Conservation (phyloP, 192 early-diverging fungal species). For the Coemansia javaensis region DNA sequence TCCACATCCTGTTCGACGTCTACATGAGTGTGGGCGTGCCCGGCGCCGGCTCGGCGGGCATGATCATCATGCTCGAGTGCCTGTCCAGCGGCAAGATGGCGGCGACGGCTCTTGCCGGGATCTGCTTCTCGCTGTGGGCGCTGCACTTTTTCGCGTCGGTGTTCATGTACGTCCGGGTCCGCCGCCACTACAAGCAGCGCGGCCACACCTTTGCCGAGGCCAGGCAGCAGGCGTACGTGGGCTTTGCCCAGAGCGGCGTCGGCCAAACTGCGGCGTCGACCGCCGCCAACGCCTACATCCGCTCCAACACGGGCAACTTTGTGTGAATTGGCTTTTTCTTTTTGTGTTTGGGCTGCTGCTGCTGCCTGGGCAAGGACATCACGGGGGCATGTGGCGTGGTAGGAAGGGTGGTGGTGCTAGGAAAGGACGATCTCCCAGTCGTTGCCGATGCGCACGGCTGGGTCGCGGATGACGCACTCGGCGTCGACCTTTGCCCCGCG, state of each 20-base stretch:
- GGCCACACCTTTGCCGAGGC: constrained; percentile 71
- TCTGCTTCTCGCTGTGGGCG: constrained; percentile 63
- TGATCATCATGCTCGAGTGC: constrained; percentile 72
- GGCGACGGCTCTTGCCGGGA: constrained; percentile 60
- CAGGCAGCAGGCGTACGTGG: constrained; percentile 58
- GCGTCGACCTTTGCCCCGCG: constrained; percentile 6
- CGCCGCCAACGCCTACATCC: constrained; percentile 33
- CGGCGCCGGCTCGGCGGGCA: constrained; percentile 71
- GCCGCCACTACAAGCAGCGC: constrained; percentile 62
- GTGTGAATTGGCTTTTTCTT: constrained; percentile 8
- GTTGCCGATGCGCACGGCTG: constrained; percentile 36
- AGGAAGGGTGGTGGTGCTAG: no score
- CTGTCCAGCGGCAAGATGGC: constrained; percentile 64
- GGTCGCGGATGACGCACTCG: constrained; percentile 46
- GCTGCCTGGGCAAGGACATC: background rate
- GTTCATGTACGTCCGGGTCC: constrained; percentile 55
- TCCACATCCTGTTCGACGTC: constrained; percentile 72
- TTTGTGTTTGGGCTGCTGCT: background rate
- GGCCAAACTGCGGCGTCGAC: constrained; percentile 37
- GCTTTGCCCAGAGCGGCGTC: constrained; percentile 54
- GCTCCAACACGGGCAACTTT: constrained; percentile 43
- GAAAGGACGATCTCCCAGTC: constrained; percentile 44
- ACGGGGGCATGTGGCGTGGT: no score
- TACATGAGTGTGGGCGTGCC: constrained; percentile 88
- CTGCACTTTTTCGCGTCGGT: constrained; percentile 59